Evolutionary conservation across 148 eudicot species (phyloP), one percentile per base, ranked within the genome.

Genomic region (Silene latifolia): DNA sequence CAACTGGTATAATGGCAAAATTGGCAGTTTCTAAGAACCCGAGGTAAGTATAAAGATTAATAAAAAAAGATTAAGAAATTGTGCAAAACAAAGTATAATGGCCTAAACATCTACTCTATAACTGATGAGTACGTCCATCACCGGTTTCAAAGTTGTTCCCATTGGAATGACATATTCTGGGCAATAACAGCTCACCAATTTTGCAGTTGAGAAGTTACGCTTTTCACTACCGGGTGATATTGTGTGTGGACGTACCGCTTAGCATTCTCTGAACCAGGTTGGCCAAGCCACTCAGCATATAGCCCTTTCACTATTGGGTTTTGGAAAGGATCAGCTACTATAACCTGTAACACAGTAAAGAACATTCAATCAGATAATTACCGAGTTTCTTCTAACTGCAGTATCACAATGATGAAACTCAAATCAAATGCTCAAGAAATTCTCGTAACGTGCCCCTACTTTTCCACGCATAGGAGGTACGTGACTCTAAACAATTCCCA

Each of bases 211-310:
- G 97, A 82, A 12, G 97, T 85, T 58, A 92, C 75, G 84, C 91
- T 95, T 82, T 92, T 95, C 19, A 86, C 85, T 19, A 95, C 80
- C 1, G 97, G 93, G 69, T 95, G 98, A 81, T 95, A 95, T 82
- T 82, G 84, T 23, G 98, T 95, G 85, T 90, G 97, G 82, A 92
- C 46, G 78, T 82, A 86, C 77, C 29, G 79, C 86, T 90, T 95
- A 23, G 98, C 96, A 63, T 85, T 87, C 71, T 90, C 97, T 14
- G 96, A 92, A 64, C 98, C 97, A 63, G 98, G 93, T 57, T 86
- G 78, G 24, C 79, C 90, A 71, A 95, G 93, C 97, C 98, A 95
- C 71, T 90, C 93, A 12, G 81, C 78, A 58, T 90, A 95, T 59
- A 95, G 69, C 61, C 85, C 87, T 79, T 83, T 90, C 6, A 85